A percentile compares a stretch with the other conserved stretches of the same genome.
Conservation (phyloP, 441 rosid species). For the Gossypium schwendimanii region DNA sequence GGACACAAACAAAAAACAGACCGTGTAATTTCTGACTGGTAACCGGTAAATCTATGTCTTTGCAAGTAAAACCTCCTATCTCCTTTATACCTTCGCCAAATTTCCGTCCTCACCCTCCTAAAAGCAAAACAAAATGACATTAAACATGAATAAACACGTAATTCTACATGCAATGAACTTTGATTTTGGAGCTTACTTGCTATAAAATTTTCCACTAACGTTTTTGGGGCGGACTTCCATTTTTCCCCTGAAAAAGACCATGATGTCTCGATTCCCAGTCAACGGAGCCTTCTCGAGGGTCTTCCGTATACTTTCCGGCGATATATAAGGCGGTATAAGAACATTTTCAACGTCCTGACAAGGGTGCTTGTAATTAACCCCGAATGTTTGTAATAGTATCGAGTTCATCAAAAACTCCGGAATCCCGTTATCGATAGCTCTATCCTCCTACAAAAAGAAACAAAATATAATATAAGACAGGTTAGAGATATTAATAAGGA, state of each 20-base stretch:
- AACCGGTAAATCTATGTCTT: conserved; percentile 65
- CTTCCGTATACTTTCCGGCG: conserved; percentile 48
- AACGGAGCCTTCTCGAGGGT: conserved; percentile 40
- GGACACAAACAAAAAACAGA: conserved; percentile 88
- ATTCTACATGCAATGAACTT: background rate
- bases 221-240: conserved; percentile 94
- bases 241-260: conserved; percentile 85
- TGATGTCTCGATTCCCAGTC: conserved; percentile 54
- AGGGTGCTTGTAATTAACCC: conserved; percentile 68
- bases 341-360: conserved; percentile 77
- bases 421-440: conserved; percentile 67
- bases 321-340: conserved; percentile 79
- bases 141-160: background rate
- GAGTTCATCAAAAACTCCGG: conserved; percentile 68
- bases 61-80: conserved; percentile 73
- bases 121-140: background rate
- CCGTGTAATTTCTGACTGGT: conserved; percentile 74
- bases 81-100: conserved; percentile 58
- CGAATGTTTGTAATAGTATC: conserved; percentile 78
- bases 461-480: background rate
- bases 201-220: conserved; percentile 75
- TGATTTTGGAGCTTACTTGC: conserved; percentile 51
- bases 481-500: background rate
- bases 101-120: conserved; percentile 72
- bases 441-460: conserved; percentile 49